Evolutionary conservation across 2,329 filamentous ascomycete species (phyloP).

Genomic region (Lasiodiplodia theobromae): DNA sequence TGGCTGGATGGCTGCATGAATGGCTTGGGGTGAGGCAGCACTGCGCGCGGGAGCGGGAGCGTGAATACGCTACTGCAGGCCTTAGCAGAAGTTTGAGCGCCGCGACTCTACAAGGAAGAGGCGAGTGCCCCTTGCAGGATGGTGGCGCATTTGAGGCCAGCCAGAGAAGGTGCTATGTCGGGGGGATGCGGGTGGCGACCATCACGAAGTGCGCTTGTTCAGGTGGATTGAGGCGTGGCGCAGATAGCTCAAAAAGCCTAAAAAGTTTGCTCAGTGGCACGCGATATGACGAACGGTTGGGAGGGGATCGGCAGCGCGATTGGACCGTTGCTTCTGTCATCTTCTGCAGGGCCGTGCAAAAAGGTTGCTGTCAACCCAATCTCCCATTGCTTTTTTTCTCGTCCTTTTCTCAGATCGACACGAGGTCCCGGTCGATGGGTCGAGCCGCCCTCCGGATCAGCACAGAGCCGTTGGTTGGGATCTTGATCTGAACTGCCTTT

Average conservation of each 20-base stretch:
- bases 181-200: constrained; percentile 5
- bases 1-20: not conserved
- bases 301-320: not conserved
- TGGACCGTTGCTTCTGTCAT: not conserved
- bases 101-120: not conserved
- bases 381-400: not conserved
- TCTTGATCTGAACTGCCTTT: constrained; percentile 21
- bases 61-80: constrained; percentile 5
- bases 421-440: not conserved
- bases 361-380: not conserved
- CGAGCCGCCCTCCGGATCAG: constrained; percentile 25
- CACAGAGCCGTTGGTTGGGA: not conserved
- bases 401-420: constrained; percentile 3
- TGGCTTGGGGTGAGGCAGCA: constrained; percentile 1
- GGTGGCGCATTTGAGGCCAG: not conserved
- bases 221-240: not conserved
- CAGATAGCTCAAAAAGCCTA: not conserved
- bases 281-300: constrained; percentile 6
- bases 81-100: constrained; percentile 2
- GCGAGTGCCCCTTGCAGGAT: constrained; percentile 11
- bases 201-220: constrained; percentile 17
- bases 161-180: not conserved
- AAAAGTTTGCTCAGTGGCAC: not conserved
- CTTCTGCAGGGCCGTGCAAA: not conserved
- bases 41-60: not conserved